A percentile compares a stretch with the other conserved stretches of the same genome.
These are phyloP conservation scores for Rhynchospora breviuscula DNA, from an alignment of 176 grass and related monocot species.

Conservation along the genomic window DNA sequence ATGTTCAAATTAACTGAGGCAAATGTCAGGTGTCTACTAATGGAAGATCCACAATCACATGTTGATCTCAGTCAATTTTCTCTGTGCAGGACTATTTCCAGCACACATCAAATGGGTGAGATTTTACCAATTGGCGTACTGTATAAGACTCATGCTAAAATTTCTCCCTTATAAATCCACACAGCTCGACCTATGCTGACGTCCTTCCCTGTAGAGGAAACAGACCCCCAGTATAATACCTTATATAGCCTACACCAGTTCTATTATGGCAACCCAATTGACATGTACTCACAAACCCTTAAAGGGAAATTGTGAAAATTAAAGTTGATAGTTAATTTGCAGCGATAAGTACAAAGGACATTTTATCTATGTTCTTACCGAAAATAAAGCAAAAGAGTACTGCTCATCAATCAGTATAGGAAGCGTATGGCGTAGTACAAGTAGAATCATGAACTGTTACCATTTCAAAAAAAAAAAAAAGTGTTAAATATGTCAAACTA, in stretches of 20 bases:
- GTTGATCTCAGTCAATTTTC: not conserved
- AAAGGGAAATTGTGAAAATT: not conserved
- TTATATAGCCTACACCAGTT: not conserved
- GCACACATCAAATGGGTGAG: too few species aligned
- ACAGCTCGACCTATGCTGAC: too few species aligned
- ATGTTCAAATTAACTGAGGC: not conserved
- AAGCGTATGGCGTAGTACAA: slow-evolving; percentile 74
- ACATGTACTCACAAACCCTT: not conserved
- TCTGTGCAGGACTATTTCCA: not conserved
- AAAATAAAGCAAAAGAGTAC: slow-evolving; percentile 65
- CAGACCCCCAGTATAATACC: not conserved
- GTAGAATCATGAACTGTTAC: slow-evolving; percentile 66
- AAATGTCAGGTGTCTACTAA: not conserved
- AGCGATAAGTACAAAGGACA: not conserved
- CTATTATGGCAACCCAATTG: not conserved
- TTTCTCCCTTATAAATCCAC: too few species aligned
- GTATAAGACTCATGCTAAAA: too few species aligned
- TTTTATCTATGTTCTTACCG: slow-evolving; percentile 40
- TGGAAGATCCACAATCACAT: not conserved
- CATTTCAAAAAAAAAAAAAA: slow-evolving; percentile 4
- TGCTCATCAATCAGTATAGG: slow-evolving; percentile 63
- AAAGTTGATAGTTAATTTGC: not conserved
- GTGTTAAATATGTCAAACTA: not conserved
- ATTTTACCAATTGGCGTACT: too few species aligned
- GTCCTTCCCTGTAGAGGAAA: too few species aligned